Evolutionary conservation across 192 early-diverging fungal genomes (phyloP).

Genomic region (Coemansia sp.): DNA sequence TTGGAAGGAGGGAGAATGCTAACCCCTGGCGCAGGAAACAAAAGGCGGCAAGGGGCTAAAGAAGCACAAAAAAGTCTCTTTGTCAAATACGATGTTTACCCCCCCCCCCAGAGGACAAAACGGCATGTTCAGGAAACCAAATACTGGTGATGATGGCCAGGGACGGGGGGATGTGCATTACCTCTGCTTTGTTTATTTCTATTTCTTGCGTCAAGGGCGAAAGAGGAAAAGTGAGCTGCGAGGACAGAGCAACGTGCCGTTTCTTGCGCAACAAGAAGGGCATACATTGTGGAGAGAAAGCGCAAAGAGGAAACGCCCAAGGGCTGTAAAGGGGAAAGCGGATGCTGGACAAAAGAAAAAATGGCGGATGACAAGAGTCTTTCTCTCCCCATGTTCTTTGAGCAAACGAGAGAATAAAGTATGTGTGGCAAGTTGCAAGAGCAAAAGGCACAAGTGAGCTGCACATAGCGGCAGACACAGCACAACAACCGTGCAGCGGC

Average conservation of each 20-base stretch:
- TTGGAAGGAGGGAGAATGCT: neutral
- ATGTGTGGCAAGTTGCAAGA: neutral
- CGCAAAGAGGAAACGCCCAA: neutral
- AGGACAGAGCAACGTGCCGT: slow-evolving; percentile 10
- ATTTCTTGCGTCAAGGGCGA: neutral
- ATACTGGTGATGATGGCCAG: neutral
- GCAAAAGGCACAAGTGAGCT: slow-evolving; percentile 3
- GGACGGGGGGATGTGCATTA: neutral
- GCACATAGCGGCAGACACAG: slow-evolving; percentile 1
- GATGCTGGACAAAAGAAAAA: neutral
- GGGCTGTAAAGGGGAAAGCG: neutral
- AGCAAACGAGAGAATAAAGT: slow-evolving; percentile 1
- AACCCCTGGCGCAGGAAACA: neutral
- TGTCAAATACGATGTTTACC: neutral
- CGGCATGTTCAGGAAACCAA: slow-evolving; percentile 5
- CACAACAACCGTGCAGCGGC: neutral
- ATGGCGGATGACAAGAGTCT: neutral
- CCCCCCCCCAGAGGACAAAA: neutral
- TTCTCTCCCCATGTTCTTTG: neutral
- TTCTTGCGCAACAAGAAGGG: neutral
- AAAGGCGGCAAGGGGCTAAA: neutral
- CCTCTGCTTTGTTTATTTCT: neutral
- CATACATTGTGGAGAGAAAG: neutral
- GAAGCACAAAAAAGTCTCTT: neutral
- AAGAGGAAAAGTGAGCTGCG: slow-evolving; percentile 5